phyloP scores from a whole-genome alignment of 1,284 basidiomycete species.

The Lentinula novae-zelandiae region DNA sequence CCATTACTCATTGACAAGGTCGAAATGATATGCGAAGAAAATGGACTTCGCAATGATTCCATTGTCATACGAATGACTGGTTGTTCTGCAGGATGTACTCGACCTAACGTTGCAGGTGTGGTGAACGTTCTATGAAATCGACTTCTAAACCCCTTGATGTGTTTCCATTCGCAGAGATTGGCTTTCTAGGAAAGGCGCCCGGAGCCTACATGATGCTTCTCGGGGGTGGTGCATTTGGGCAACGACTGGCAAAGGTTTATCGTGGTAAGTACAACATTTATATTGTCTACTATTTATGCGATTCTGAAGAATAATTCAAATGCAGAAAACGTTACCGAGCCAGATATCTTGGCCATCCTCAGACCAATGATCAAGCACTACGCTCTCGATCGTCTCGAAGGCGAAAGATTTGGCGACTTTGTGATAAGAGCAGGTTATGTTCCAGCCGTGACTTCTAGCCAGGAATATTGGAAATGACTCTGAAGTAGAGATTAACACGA shows the following conservation, averaged over 20 bases:
- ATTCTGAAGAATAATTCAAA: background rate
- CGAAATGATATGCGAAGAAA: slow-evolving; percentile 92
- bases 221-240: slow-evolving; percentile 92
- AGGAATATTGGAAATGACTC: background rate
- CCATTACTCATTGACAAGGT: slow-evolving; percentile 94
- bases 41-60: slow-evolving; percentile 87
- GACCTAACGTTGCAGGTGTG: slow-evolving; percentile 87
- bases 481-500: background rate
- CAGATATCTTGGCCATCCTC: slow-evolving; percentile 90
- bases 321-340: slow-evolving; percentile 87
- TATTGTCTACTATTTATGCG: too few species aligned
- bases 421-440: slow-evolving; percentile 81
- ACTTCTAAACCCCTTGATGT: background rate
- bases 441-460: background rate
- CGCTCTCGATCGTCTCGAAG: slow-evolving; percentile 84
- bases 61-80: slow-evolving; percentile 98
- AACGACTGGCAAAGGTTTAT: slow-evolving; percentile 93
- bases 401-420: slow-evolving; percentile 95
- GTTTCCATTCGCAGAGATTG: slow-evolving; percentile 62
- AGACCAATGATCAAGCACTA: slow-evolving; percentile 92
- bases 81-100: slow-evolving; percentile 90
- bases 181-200: slow-evolving; percentile 95
- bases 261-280: slow-evolving; percentile 44
- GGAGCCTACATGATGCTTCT: slow-evolving; percentile 94
- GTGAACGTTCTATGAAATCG: slow-evolving; percentile 9